Percentiles rank a stretch among this genome's conserved stretches.
phyloP scores from a whole-genome alignment of 2,329 filamentous ascomycete genomes.

The Byssochlamys sp. region DNA sequence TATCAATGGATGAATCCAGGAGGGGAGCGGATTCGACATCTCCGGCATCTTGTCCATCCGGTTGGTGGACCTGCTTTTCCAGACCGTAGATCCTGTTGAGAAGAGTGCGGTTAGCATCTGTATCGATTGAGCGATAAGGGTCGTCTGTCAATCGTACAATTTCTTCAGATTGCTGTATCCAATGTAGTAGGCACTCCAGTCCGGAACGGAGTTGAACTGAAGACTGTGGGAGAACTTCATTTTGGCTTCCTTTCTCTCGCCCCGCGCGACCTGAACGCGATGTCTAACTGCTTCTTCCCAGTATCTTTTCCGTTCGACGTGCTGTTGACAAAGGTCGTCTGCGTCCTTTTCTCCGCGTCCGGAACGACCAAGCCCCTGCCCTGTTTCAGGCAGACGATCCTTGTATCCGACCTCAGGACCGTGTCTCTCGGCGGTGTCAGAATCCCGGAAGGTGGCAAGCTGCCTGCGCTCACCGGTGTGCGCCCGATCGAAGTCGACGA shows the following conservation, averaged over 20 bases:
- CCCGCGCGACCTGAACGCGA: constrained; percentile 10
- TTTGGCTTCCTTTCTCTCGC: constrained; percentile 55
- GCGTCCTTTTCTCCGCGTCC: background rate
- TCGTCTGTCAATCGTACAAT: constrained; percentile 53
- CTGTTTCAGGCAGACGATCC: background rate
- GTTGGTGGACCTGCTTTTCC: constrained; percentile 69
- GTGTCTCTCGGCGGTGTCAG: background rate
- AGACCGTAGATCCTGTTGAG: constrained; percentile 74
- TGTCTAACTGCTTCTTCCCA: constrained; percentile 26
- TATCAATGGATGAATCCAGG: constrained; percentile 56
- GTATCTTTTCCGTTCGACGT: constrained; percentile 13
- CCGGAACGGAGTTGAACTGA: constrained; percentile 98
- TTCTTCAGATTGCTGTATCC: constrained; percentile 99
- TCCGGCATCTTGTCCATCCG: constrained; percentile 39
- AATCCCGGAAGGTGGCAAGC: background rate
- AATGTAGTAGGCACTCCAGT: constrained; percentile 97
- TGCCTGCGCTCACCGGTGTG: background rate
- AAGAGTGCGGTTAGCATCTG: background rate
- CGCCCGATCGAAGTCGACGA: constrained; percentile 16
- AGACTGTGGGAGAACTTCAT: constrained; percentile 99
- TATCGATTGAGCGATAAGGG: background rate
- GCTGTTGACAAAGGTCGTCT: background rate
- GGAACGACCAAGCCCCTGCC: background rate
- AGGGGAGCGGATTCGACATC: constrained; percentile 82
- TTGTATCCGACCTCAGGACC: background rate